Percentiles rank a stretch among this genome's conserved stretches.
phyloP scores from a whole-genome alignment of 2,329 filamentous ascomycete genomes.

The Nothophaeocryptopus gaeumannii region DNA sequence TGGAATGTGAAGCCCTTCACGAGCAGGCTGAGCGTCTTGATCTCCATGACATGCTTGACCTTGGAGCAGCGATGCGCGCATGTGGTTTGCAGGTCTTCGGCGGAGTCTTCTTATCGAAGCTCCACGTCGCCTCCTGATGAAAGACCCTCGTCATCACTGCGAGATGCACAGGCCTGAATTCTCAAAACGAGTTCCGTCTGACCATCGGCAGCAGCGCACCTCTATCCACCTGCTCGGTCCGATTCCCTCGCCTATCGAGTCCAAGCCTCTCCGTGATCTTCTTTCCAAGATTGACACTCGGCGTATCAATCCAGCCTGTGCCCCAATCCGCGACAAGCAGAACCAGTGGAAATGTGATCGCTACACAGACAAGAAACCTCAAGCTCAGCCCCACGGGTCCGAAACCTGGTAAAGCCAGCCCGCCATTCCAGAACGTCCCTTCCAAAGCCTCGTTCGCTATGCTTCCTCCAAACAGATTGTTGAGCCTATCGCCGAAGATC shows the following conservation, averaged over 20 bases:
- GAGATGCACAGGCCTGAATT: too few relatives aligned
- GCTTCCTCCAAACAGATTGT: slow-evolving; percentile 48
- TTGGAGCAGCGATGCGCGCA: too few relatives aligned
- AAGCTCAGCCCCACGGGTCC: slow-evolving; percentile 52
- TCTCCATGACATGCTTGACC: not conserved
- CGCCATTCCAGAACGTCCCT: slow-evolving; percentile 47
- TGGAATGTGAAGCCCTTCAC: not conserved
- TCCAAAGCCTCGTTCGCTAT: slow-evolving; percentile 41
- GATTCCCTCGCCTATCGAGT: not conserved
- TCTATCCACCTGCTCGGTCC: not conserved
- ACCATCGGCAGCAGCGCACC: not conserved
- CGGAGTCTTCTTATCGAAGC: too few relatives aligned
- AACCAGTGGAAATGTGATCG: slow-evolving; percentile 54
- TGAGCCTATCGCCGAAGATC: slow-evolving; percentile 52
- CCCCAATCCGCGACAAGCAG: slow-evolving; percentile 58
- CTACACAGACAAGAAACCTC: slow-evolving; percentile 56
- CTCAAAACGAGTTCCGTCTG: not conserved
- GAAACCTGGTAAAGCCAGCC: slow-evolving; percentile 51
- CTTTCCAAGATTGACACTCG: slow-evolving; percentile 55
- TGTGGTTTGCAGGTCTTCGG: too few relatives aligned
- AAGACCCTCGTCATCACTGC: too few relatives aligned
- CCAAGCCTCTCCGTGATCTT: slow-evolving; percentile 46
- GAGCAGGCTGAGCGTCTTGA: not conserved
- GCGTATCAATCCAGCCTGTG: slow-evolving; percentile 55
- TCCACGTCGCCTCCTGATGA: too few relatives aligned